Conservation (phyloP, 139 green algal genomes). For the Coelastrella sp. region DNA sequence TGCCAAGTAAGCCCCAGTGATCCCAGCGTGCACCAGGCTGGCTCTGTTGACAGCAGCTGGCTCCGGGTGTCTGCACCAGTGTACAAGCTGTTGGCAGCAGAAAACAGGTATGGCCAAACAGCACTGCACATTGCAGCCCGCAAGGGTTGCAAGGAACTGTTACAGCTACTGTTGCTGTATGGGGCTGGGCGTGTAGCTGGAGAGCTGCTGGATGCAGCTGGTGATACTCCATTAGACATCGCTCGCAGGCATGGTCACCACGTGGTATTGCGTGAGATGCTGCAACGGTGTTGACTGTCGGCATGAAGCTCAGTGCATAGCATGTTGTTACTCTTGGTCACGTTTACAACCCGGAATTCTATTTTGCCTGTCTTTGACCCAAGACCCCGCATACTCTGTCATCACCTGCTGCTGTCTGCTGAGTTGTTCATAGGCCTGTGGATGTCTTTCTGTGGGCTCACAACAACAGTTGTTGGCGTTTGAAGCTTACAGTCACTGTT, state of each 20-base stretch:
- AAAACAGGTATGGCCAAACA: constrained; percentile 81
- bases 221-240: constrained; percentile 35
- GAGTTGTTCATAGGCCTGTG: no score
- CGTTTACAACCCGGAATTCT: no score
- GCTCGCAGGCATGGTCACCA: constrained; percentile 30
- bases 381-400: no score
- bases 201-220: constrained; percentile 1
- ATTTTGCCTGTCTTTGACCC: no score
- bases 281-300: constrained; percentile 24
- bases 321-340: no score
- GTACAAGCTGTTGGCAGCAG: constrained; percentile 55
- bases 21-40: constrained; percentile 1
- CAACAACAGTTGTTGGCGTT: no score
- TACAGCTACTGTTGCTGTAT: constrained; percentile 68
- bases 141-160: constrained; percentile 65
- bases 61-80: not conserved
- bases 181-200: constrained; percentile 6
- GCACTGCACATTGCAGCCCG: constrained; percentile 84
- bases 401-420: no score
- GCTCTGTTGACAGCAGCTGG: not conserved
- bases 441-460: no score
- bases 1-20: not conserved
- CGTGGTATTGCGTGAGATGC: constrained; percentile 19
- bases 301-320: no score
- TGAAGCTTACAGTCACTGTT: no score